Percentiles rank a stretch among this genome's conserved stretches.
These are phyloP conservation scores for Tylopilus sp. DNA, from an alignment of 768 basidiomycete species.

Conservation along the genomic window DNA sequence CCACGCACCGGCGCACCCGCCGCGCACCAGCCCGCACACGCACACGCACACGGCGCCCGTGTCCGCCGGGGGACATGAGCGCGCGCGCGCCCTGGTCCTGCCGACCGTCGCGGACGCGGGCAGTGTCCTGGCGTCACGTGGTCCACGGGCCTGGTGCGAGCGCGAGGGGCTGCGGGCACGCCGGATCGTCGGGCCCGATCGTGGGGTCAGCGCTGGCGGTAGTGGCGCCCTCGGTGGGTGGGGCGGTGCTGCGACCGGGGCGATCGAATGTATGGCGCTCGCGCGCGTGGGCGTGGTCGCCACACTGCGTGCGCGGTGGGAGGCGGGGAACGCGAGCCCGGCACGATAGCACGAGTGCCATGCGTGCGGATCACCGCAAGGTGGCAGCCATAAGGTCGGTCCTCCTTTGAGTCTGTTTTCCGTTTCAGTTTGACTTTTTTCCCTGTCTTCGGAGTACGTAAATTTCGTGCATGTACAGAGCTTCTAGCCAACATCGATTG, in stretches of 20 bases:
- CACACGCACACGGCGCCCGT: too few species aligned
- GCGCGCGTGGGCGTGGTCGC: conserved; percentile 17
- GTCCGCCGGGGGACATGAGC: background rate
- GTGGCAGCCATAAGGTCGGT: background rate
- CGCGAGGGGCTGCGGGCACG: conserved; percentile 3
- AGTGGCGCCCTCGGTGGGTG: too few species aligned
- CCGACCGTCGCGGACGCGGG: conserved; percentile 1
- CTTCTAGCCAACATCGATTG: background rate
- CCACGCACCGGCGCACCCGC: background rate
- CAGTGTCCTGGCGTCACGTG: conserved; percentile 2
- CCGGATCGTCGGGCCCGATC: background rate
- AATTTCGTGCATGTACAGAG: background rate
- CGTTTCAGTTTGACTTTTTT: background rate
- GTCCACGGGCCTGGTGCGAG: conserved; percentile 5
- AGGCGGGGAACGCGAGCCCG: conserved; percentile 1
- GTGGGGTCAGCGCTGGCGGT: background rate
- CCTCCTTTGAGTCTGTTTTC: background rate
- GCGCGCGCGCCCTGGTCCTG: background rate
- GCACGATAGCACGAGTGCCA: background rate
- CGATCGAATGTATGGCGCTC: background rate
- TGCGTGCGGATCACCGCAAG: too few species aligned
- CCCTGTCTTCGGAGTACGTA: background rate
- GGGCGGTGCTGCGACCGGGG: background rate
- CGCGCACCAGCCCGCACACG: background rate
- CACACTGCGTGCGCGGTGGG: conserved; percentile 21